A percentile compares a stretch with the other conserved stretches of the same genome.
phyloP scores from a whole-genome alignment of 495 filamentous ascomycete species.

The Penicillium bialowiezense region DNA sequence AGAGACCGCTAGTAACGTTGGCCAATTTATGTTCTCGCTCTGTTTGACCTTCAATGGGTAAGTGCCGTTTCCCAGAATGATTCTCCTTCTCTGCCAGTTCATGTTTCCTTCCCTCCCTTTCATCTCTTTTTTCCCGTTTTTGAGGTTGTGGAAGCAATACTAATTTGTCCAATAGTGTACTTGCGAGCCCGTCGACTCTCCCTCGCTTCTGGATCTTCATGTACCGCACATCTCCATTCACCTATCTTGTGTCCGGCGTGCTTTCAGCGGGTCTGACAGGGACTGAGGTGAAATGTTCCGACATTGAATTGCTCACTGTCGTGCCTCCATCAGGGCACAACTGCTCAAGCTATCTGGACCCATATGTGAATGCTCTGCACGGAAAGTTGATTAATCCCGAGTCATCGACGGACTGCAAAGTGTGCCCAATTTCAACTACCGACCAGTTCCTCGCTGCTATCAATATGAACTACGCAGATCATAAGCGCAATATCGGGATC shows the following conservation, averaged over 20 bases:
- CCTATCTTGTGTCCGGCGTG: conserved; percentile 65
- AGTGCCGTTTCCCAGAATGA: conserved; percentile 5
- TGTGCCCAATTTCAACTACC: conserved; percentile 58
- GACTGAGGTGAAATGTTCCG: conserved; percentile 53
- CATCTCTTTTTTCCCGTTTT: too few species aligned
- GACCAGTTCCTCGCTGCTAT: conserved; percentile 58
- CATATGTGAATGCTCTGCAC: conserved; percentile 43
- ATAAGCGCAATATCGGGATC: conserved; percentile 72
- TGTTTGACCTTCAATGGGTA: conserved; percentile 66
- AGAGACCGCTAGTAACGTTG: conserved; percentile 63
- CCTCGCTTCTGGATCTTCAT: conserved; percentile 85
- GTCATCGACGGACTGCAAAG: conserved; percentile 53
- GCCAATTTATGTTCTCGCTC: conserved; percentile 64
- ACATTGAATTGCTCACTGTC: conserved; percentile 58
- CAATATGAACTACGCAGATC: conserved; percentile 49
- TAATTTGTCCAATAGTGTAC: conserved; percentile 53
- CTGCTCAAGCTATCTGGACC: conserved; percentile 56
- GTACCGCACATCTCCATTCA: conserved; percentile 75
- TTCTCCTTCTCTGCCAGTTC: too few species aligned
- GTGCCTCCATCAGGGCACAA: conserved; percentile 48
- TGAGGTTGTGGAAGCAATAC: not conserved
- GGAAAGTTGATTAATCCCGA: conserved; percentile 55
- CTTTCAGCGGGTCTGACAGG: conserved; percentile 63
- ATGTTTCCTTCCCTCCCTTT: too few species aligned
- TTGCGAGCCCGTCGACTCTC: conserved; percentile 58